These are phyloP conservation scores for Angomonas ambiguus DNA, from an alignment of 208 protist species.

Conservation along the genomic window DNA sequence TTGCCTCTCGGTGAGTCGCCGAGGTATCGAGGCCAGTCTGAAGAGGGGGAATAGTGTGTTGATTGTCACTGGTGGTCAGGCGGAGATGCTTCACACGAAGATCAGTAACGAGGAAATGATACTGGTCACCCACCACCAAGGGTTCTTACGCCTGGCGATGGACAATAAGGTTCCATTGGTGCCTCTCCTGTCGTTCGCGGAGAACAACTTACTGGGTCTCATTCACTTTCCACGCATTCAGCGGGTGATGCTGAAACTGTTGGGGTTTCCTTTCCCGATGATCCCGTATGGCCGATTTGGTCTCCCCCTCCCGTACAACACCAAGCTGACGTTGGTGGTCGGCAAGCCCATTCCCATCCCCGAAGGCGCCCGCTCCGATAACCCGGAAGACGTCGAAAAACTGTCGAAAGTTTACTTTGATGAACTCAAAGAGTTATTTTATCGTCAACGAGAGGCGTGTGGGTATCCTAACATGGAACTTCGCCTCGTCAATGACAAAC, in stretches of 20 bases:
- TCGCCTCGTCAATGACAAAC: constrained; percentile 37
- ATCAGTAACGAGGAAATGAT: constrained; percentile 41
- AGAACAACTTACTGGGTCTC: constrained; percentile 71
- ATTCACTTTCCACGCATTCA: constrained; percentile 65
- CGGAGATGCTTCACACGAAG: constrained; percentile 75
- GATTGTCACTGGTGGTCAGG: constrained; percentile 83
- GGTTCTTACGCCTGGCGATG: constrained; percentile 76
- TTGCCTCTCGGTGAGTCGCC: constrained; percentile 48
- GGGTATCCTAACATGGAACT: constrained; percentile 82
- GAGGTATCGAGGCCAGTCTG: constrained; percentile 46
- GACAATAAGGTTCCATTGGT: constrained; percentile 61
- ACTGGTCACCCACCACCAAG: constrained; percentile 72
- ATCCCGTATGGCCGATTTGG: constrained; percentile 66
- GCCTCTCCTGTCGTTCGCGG: constrained; percentile 77
- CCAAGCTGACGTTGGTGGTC: constrained; percentile 65
- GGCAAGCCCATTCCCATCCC: constrained; percentile 53
- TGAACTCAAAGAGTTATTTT: constrained; percentile 59
- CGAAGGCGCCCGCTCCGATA: constrained; percentile 40
- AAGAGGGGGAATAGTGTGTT: constrained; percentile 59
- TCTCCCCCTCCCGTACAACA: constrained; percentile 58
- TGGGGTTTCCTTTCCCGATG: constrained; percentile 83
- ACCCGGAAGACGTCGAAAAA: constrained; percentile 46
- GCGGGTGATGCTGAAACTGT: constrained; percentile 37
- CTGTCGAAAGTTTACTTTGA: constrained; percentile 59
- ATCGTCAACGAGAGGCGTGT: constrained; percentile 54